phyloP scores from a whole-genome alignment of 345 rosid genomes.

The Populus pruinosa region DNA sequence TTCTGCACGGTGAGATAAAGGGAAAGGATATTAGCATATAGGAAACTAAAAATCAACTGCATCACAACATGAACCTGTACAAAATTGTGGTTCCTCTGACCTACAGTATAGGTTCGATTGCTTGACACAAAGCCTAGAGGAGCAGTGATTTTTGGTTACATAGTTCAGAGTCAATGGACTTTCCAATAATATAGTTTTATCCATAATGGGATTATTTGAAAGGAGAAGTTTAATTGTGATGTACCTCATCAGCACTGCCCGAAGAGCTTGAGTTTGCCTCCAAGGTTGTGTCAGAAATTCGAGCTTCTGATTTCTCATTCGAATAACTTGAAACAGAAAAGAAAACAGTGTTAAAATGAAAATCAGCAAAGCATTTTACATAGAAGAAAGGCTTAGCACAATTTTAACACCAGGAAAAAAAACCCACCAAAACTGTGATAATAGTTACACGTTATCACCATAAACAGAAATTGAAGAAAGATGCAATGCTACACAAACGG shows the following conservation, averaged over 20 bases:
- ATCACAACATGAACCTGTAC: not conserved
- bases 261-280: conserved; percentile 46
- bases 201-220: not conserved
- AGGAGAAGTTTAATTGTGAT: not conserved
- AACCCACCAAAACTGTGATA: too few species aligned
- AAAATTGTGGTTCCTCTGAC: not conserved
- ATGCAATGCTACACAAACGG: not conserved
- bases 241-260: conserved; percentile 42
- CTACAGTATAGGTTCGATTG: not conserved
- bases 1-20: conserved; percentile 8
- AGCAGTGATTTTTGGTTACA: not conserved
- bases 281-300: conserved; percentile 31
- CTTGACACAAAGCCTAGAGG: not conserved
- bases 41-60: not conserved
- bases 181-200: not conserved
- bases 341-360: not conserved
- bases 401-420: not conserved
- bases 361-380: not conserved
- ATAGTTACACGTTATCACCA: too few species aligned
- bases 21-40: not conserved
- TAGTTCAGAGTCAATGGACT: not conserved
- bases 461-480: not conserved
- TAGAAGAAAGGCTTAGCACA: not conserved
- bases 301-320: conserved; percentile 72
- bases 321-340: conserved; percentile 53